Evolutionary conservation across 2,329 filamentous ascomycete species (phyloP).

Genomic region (Aschersonia sp.): DNA sequence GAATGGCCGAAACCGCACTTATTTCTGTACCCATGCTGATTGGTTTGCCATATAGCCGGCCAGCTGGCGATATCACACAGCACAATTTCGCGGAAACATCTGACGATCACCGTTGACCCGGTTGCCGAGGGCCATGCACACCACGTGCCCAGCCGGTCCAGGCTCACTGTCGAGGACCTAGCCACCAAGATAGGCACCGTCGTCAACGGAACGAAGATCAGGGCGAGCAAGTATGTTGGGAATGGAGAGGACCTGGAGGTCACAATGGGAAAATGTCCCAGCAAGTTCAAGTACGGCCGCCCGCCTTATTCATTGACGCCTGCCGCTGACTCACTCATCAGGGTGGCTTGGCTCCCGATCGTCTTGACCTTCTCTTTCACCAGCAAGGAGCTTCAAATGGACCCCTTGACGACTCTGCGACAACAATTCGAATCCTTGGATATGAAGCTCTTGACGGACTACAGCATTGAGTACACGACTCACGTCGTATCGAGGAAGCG

Average conservation of each 20-base stretch:
- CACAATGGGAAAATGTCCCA: constrained; percentile 55
- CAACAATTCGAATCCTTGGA: constrained; percentile 67
- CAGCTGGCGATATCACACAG: constrained; percentile 61
- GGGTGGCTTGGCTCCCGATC: constrained; percentile 65
- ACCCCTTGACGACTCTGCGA: constrained; percentile 47
- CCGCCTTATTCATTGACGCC: background rate
- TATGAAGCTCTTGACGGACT: constrained; percentile 69
- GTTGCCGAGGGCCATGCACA: constrained; percentile 53
- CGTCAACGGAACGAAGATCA: constrained; percentile 59
- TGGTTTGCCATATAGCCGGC: constrained; percentile 30
- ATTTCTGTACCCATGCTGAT: background rate
- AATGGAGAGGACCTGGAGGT: constrained; percentile 41
- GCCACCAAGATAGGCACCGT: constrained; percentile 74
- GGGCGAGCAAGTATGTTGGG: constrained; percentile 44
- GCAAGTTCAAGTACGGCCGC: constrained; percentile 41
- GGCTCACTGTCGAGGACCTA: constrained; percentile 61
- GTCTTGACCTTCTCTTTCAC: constrained; percentile 64
- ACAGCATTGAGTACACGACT: constrained; percentile 56
- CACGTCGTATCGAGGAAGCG: constrained; percentile 82
- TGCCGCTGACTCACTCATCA: constrained; percentile 15
- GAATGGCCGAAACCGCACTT: background rate
- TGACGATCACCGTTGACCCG: constrained; percentile 57
- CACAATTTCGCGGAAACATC: constrained; percentile 77
- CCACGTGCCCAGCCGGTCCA: constrained; percentile 49
- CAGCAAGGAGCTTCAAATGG: constrained; percentile 52